Evolutionary conservation across 148 eudicot species (phyloP), one percentile per base, ranked within the genome.

Genomic region (Fagopyrum homotropicum): DNA sequence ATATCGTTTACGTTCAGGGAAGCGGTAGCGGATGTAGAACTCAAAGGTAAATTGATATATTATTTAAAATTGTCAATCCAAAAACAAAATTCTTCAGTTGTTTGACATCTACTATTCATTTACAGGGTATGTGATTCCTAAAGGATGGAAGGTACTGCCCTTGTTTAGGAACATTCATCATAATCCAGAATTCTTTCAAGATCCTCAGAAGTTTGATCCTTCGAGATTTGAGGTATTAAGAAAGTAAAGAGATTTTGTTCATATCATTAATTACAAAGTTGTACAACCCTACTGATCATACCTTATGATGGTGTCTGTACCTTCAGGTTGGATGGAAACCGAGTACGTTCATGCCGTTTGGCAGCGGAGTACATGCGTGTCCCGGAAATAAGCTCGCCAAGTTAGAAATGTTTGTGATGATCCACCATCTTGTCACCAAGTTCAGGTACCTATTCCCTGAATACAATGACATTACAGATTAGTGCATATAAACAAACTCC

Each of bases 141-240:
- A 88, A 86, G 92, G 92, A 46, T 88, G 92, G 92, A 88, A 88
- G 69, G 92, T 86, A 35, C 73, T 88, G 86, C 92, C 92, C 61
- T 80, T 88, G 60, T 86, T 88, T 78, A 81, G 91, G 76, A 88
- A 88, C 75, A 88, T 86, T 80, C 91, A 88, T 79, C 91, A 86
- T 79, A 86, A 79, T 72, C 86, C 89, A 73, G 86, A 86, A 7
- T 84, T 83, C 79, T 88, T 86, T 74, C 73, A 75, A 35, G 82
- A 82, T 54, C 92, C 92, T 64, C 84, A 83, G 15, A 82, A 61
- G 55, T 88, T 88, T 72, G 84, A 88, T 77, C 86, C 89, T 45
- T 79, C 86, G 11, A 86, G 92, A 81, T 88, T 88, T 79, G 86
- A 88, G 83, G 92, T 86, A 88, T 45, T 19, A 47, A 6, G 15